Base-by-base conservation (phyloP, 2,329 filamentous ascomycete species). In the Diaporthe australafricana region DNA sequence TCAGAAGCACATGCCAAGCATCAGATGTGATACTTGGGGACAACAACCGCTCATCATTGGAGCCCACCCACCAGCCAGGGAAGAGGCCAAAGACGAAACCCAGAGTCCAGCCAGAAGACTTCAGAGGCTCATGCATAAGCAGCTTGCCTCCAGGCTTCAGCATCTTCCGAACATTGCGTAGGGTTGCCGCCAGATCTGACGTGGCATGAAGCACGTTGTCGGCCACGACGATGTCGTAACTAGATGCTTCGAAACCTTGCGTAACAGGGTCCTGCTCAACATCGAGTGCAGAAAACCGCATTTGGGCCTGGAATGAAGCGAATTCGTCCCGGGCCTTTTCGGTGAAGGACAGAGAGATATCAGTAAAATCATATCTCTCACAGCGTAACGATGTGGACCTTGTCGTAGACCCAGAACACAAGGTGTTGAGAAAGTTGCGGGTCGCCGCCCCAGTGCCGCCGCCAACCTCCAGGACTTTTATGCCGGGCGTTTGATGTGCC, bases 281-380 rank as follows among this genome's bases (percentile, higher is more conserved):
- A 25, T 67, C 63, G 32, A 32, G 22, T 2, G 25, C 45, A 20
- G 32, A 53, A 67, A 3, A 16, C 27, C n/a, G n/a, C 47, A 67
- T 53, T 11, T 67, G 69, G 6, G 38, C 17, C 5, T 38, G 2
- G 42, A 35, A 50, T 2, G 12, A 3, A n/a, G 45, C 47, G 40
- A 71, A 71, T 12, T 47, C 22, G 4, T 67, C 50, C 1, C n/a
- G 5, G 3, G 69, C 82, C 5, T 77, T 72, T 11, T 79, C 78
- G 53, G 85, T 83, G 17, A 57, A 40, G 8, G 53, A 6, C 1
- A 25, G 17, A 6, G 53, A 57, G 17, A 57, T 40, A 17, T 57
- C 53, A 1, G 53, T 57, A 30, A 79, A 87, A 0, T 82, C 84
- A 72, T 86, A 87, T 7, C 79, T 30, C 1, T 1, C 32, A 14